Base-by-base conservation (phyloP, 176 grass and related monocot genomes). In the Typha latifolia region DNA sequence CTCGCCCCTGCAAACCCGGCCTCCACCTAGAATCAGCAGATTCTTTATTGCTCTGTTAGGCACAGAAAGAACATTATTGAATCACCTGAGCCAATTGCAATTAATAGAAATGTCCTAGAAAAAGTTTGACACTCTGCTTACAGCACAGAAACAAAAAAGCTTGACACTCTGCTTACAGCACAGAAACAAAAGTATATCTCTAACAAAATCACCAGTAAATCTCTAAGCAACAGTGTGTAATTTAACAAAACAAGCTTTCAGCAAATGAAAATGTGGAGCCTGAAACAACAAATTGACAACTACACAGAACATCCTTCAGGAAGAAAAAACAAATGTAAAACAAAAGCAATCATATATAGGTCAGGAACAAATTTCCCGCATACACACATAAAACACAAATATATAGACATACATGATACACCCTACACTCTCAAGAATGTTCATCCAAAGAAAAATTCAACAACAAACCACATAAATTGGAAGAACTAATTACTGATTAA, bases 1-100 rank as follows among this genome's bases (percentile, higher is more conserved):
- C 80, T 78, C 86, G 70, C 71, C 82, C 89, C 31, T 85, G 82
- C 26, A 52, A 50, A 51, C 80, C 86, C 24, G 56, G 73, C 64
- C 80, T 81, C 80, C 68, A 80, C 62, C 73, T 80, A 48, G 70
- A 62, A 76, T 95, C 86, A 78, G 55, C 49, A 23, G 74, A 11
- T 52, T 95, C 86, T 79, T 79, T 86, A 51, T 55, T 83, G 56
- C 6, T 62, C 84, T 89, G 57, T 63, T 43, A 61, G 49, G 70
- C 32, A 62, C 49, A 64, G 10, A 27, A 74, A 47, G 62, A 23
- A 69, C 1, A 49, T n/a, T 69, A 47, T 64, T 43, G 37, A 43
- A 43, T 43, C 37, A 43, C 37, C 37, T 43, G 2, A 43, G 37
- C 37, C 0, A 43, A 29, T 29, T 29, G 27, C 27, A 29, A 29